Evolutionary conservation across 2,329 filamentous ascomycete genomes (phyloP).

Genomic region (Cephalotrichum gorgonifer): DNA sequence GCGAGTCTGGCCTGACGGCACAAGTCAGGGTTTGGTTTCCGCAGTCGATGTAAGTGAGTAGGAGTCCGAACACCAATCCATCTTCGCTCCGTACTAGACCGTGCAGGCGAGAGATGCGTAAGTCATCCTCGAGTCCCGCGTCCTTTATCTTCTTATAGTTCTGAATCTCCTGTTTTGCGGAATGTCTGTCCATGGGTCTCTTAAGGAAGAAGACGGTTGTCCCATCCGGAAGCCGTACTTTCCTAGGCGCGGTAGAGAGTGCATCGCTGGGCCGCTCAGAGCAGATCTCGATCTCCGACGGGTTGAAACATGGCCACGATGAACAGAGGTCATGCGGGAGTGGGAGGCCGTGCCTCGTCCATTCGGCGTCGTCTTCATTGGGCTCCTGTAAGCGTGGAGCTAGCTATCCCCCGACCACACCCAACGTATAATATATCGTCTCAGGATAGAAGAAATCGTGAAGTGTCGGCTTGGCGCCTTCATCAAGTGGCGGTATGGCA

Average conservation of each 20-base stretch:
- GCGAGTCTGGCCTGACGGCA: not conserved
- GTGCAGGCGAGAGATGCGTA: constrained; percentile 9
- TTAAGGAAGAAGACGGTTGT: not conserved
- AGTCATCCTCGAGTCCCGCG: not conserved
- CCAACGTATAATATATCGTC: constrained; percentile 9
- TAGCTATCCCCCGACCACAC: constrained; percentile 5
- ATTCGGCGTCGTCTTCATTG: not conserved
- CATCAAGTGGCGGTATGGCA: not conserved
- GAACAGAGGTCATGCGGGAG: constrained; percentile 7
- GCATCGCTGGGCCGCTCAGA: not conserved
- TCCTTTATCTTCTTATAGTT: constrained; percentile 9
- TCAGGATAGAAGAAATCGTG: constrained; percentile 9
- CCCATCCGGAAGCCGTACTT: not conserved
- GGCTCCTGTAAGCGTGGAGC: not conserved
- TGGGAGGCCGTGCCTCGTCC: constrained; percentile 4
- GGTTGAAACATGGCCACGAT: constrained; percentile 8
- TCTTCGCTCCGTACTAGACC: constrained; percentile 7
- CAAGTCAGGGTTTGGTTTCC: not conserved
- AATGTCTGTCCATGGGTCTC: constrained; percentile 4
- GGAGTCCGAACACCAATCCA: constrained; percentile 7
- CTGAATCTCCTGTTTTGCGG: constrained; percentile 6
- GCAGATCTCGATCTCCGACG: constrained; percentile 6
- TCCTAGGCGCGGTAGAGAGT: not conserved
- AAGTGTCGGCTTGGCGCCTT: not conserved
- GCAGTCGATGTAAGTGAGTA: constrained; percentile 10